A percentile compares a stretch with the other conserved stretches of the same genome.
These are phyloP conservation scores for Cinnamomum chago DNA, from an alignment of 164 flowering plant species.

Conservation along the genomic window DNA sequence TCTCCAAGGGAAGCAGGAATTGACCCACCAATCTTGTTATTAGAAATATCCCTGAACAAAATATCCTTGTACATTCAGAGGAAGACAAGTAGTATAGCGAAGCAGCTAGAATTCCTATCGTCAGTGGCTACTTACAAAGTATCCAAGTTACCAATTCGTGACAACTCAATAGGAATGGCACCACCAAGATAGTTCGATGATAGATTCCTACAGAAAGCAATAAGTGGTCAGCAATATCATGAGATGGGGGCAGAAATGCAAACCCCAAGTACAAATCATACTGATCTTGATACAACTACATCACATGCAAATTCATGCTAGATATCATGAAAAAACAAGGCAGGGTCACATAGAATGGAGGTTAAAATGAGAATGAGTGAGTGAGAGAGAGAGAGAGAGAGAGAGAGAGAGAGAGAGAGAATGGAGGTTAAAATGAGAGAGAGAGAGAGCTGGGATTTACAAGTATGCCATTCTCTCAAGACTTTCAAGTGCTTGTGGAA, in stretches of 20 bases:
- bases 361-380: conserved; percentile 1
- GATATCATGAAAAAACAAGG: too few relatives aligned
- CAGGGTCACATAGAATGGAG: too few relatives aligned
- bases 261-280: too few relatives aligned
- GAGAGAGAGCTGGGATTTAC: conserved; percentile 37
- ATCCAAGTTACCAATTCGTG: conserved; percentile 85
- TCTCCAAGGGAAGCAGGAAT: conserved; percentile 87
- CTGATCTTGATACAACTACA: not conserved
- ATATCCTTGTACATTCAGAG: not conserved
- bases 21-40: conserved; percentile 63
- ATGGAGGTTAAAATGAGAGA: too few relatives aligned
- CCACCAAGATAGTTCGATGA: conserved; percentile 66
- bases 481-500: conserved; percentile 58
- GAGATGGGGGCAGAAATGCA: not conserved
- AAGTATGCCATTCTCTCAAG: conserved; percentile 82
- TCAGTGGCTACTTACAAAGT: conserved; percentile 63
- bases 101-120: not conserved
- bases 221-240: not conserved
- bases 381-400: conserved; percentile 10
- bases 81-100: not conserved
- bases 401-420: not conserved
- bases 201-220: conserved; percentile 57
- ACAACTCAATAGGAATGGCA: conserved; percentile 76
- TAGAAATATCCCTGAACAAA: conserved; percentile 66
- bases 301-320: not conserved